These are phyloP conservation scores for Colletotrichum graminicola DNA, from an alignment of 2,329 filamentous ascomycete species.

Conservation along the genomic window DNA sequence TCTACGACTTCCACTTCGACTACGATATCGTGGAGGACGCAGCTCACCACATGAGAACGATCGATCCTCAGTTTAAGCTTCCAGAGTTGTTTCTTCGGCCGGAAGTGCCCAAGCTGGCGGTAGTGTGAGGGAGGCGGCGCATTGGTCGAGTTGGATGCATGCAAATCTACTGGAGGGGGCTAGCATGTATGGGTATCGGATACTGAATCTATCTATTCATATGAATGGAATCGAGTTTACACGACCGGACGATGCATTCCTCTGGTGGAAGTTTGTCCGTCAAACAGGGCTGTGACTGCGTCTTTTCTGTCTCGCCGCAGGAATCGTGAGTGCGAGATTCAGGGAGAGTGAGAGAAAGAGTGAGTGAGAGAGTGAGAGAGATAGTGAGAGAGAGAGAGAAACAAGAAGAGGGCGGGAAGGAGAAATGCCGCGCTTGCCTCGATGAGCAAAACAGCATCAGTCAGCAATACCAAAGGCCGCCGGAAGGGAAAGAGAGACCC, in stretches of 20 bases:
- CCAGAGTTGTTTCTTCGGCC: background rate
- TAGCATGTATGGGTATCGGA: background rate
- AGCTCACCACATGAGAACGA: background rate
- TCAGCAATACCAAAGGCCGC: background rate
- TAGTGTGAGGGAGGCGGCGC: background rate
- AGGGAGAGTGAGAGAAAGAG: no score
- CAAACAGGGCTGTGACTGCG: background rate
- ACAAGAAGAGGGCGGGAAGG: background rate
- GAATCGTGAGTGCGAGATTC: background rate
- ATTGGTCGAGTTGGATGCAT: background rate
- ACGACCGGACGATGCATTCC: no score
- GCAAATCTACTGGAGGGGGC: no score
- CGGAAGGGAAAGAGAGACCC: background rate
- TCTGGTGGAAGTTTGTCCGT: background rate
- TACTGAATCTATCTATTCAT: background rate
- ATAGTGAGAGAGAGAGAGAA: background rate
- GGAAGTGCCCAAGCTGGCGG: background rate
- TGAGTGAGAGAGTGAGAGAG: no score
- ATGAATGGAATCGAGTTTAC: background rate
- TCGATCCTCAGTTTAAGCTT: constrained; percentile 11
- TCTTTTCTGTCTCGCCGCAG: background rate
- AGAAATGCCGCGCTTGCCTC: background rate
- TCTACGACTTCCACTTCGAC: constrained; percentile 35
- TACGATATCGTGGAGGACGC: constrained; percentile 34
- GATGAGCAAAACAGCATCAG: background rate